Evolutionary conservation across 1,139 yeast species (phyloP), one percentile per base, ranked within the genome.

Genomic region (Yamadazyma spencermartinsiae): DNA sequence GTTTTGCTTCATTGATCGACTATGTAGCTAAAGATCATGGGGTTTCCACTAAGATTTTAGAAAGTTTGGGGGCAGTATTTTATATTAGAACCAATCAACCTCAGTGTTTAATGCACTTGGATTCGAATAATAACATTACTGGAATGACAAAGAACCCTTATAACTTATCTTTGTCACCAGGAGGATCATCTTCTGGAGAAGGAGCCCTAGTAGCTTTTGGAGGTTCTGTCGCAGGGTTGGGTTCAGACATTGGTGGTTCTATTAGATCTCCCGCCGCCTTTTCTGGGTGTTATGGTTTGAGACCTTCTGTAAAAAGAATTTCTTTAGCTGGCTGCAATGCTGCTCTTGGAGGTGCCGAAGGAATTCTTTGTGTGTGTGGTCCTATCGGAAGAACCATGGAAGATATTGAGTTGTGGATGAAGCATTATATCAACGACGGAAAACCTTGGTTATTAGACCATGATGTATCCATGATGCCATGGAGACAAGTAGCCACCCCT

Each of bases 171-270:
- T 65, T 71, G 44, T 59, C 74, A 7, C 52, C 73, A 2, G 76
- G 76, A 42, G 94, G 94, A 4, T 81, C 88, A 0, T 80, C 88
- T 1, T 81, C 86, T 20, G 92, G 92, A 46, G 92, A 84, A 59
- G 89, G 90, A 47, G 78, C 88, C 0, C 58, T 80, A 48, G 77
- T 80, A 32, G 78, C 76, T 1, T 74, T 80, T 59, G 81, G 79
- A 34, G 88, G 82, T 4, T 76, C 86, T 21, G 69, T 79, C 2
- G 50, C 82, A 30, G 90, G 90, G 31, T 70, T 84, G 13, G 90
- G 90, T 14, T 76, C 86, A 27, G 94, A 84, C 58, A 82, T 84
- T 50, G 94, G 92, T 42, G 94, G 92, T 1, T 79, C 86, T 2
- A 80, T 85, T 47, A 73, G 92, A 54, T 77, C 75, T 5, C 94